Evolutionary conservation across 371 early-diverging fungal genomes (phyloP).

Genomic region (Apophysomyces ossiformis): DNA sequence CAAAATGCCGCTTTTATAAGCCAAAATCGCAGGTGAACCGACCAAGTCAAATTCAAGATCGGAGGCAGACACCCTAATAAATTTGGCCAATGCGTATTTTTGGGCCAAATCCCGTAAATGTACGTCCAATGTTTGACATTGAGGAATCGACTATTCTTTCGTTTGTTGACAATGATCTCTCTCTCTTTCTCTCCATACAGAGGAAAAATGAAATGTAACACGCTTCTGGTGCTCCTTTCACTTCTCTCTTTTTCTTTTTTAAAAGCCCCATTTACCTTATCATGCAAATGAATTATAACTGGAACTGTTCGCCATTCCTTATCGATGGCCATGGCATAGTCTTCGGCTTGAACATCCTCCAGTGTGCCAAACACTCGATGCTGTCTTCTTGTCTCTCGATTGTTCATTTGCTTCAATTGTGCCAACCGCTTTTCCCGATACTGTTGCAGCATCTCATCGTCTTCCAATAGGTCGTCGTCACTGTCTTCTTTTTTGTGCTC

Average conservation of each 20-base stretch:
- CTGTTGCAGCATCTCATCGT: conserved; percentile 36
- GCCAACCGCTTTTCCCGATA: conserved; percentile 45
- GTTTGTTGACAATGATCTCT: background rate
- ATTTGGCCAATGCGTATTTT: conserved; percentile 55
- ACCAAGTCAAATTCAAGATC: conserved; percentile 58
- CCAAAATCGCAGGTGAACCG: conserved; percentile 58
- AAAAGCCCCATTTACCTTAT: conserved; percentile 32
- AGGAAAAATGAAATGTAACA: background rate
- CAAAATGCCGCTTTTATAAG: conserved; percentile 50
- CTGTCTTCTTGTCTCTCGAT: conserved; percentile 28
- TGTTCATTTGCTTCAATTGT: conserved; percentile 36
- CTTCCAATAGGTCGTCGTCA: conserved; percentile 27
- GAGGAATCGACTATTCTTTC: conserved; percentile 30
- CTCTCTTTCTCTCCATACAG: background rate
- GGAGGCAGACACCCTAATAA: conserved; percentile 51
- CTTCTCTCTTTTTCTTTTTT: conserved; percentile 2
- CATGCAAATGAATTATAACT: conserved; percentile 56
- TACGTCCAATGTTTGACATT: conserved; percentile 45
- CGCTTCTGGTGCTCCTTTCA: background rate
- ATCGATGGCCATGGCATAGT: conserved; percentile 54
- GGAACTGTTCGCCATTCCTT: conserved; percentile 48
- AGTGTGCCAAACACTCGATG: conserved; percentile 51
- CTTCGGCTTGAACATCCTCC: conserved; percentile 37
- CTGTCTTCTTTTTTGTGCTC: conserved; percentile 32
- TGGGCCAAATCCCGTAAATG: conserved; percentile 37